Evolutionary conservation across 768 basidiomycete genomes (phyloP).

Genomic region (Lentinula sp.): DNA sequence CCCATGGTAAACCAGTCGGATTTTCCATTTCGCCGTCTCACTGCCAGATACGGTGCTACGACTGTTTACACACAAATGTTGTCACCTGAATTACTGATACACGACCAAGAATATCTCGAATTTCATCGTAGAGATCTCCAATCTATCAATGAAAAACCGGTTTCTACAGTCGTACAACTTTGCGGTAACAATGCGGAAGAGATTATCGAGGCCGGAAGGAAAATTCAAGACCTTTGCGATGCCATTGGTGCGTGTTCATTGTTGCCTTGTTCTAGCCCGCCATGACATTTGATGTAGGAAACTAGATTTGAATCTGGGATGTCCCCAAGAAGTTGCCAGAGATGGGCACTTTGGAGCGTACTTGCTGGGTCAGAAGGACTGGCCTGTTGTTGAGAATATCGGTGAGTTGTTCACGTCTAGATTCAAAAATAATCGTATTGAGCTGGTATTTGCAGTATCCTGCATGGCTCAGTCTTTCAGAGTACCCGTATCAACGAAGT

Average conservation of each 20-base stretch:
- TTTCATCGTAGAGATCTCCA: constrained; percentile 54
- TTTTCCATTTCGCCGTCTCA: constrained; percentile 62
- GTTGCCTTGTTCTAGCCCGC: background rate
- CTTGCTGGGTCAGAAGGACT: constrained; percentile 65
- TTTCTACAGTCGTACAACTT: constrained; percentile 59
- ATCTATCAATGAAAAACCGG: constrained; percentile 17
- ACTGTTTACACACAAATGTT: constrained; percentile 78
- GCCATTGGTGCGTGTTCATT: constrained; percentile 50
- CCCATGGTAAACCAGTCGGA: constrained; percentile 83
- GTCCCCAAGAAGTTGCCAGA: constrained; percentile 65
- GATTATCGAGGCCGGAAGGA: constrained; percentile 54
- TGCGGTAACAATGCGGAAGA: constrained; percentile 65
- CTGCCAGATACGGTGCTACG: constrained; percentile 57
- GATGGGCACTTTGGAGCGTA: constrained; percentile 72
- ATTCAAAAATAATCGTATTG: background rate
- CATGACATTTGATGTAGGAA: constrained; percentile 5
- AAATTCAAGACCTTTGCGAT: constrained; percentile 55
- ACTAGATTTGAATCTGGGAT: constrained; percentile 75
- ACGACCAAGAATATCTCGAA: constrained; percentile 61
- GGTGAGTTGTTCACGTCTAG: constrained; percentile 31
- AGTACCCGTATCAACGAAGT: constrained; percentile 62
- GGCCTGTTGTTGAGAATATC: constrained; percentile 60
- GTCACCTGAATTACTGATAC: constrained; percentile 50
- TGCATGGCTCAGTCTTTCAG: constrained; percentile 56
- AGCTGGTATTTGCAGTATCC: constrained; percentile 38